Base-by-base conservation (phyloP, 208 protist genomes). In the Acanthamoeba sp. region DNA sequence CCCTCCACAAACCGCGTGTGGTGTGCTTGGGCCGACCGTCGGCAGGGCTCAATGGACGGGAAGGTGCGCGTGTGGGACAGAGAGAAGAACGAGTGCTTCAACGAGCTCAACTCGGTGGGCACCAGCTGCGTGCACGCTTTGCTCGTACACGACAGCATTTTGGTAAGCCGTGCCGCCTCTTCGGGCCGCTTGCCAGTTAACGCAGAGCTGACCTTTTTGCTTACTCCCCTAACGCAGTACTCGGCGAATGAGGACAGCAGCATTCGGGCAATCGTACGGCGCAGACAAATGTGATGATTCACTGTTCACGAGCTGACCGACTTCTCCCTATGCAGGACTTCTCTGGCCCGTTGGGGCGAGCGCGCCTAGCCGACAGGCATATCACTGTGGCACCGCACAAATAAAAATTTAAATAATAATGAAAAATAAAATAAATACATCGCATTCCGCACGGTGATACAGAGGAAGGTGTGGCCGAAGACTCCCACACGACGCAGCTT, bases 71-170 rank as follows among this genome's bases (percentile, higher is more conserved):
- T 88, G 9, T 88, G 78, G 78, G 78, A 88, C 48, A n/a, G 78
- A 3, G 78, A 88, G 24, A 88, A 52, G 40, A 52, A 88, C 48
- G 78, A 88, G 48, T 88, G 45, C 48, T 88, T 62, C 78, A 88
- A 88, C 34, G 45, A 88, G 18, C 48, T 88, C 18, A 14, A 12
- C 48, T 62, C 78, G 1, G 48, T 88, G 1, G 34, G 78, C 78
- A 88, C 45, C 27, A 88, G 78, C 78, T 88, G 78, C 78, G 78
- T 88, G 45, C 78, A 88, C n/a, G 27, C 45, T 12, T 45, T 88
- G 10, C 78, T 88, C 48, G 9, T 62, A 42, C 38, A 88, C 78
- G 78, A 88, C 32, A 59, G 14, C n/a, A n/a, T 62, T n/a, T 22
- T 88, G 45, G 78, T 88, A 88, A n/a, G 45, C 12, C 20, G 6